Conservation (phyloP, 176 grass and related monocot species). For the Lolium perenne region DNA sequence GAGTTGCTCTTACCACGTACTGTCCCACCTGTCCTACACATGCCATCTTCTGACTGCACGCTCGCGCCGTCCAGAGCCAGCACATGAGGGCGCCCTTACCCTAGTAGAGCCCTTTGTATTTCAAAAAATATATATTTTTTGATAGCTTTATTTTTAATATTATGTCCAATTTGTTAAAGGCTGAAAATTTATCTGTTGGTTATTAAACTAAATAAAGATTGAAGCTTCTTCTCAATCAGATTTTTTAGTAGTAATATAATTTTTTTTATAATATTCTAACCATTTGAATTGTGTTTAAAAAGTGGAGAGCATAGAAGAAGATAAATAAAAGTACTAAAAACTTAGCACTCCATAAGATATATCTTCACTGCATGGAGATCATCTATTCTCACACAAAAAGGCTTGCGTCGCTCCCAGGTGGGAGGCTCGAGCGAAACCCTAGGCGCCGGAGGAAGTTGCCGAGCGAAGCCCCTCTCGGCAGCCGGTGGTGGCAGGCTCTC, state of each 20-base stretch:
- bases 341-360: neutral
- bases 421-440: no score
- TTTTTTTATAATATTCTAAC: neutral
- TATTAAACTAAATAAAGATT: neutral
- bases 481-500: no score
- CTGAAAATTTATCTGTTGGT: neutral
- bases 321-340: neutral
- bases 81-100: no score
- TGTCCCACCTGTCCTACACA: no score
- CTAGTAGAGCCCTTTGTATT: no score
- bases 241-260: neutral
- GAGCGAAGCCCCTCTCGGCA: no score
- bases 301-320: neutral
- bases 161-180: neutral
- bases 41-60: no score
- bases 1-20: no score
- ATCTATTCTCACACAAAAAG: no score
- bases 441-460: no score
- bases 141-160: neutral
- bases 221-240: neutral
- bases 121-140: neutral
- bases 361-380: neutral
- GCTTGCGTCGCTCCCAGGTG: no score
- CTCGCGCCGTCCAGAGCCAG: no score
- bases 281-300: neutral